phyloP scores from a whole-genome alignment of 805 yeast species.

The Phaffomyces thermotolerans region DNA sequence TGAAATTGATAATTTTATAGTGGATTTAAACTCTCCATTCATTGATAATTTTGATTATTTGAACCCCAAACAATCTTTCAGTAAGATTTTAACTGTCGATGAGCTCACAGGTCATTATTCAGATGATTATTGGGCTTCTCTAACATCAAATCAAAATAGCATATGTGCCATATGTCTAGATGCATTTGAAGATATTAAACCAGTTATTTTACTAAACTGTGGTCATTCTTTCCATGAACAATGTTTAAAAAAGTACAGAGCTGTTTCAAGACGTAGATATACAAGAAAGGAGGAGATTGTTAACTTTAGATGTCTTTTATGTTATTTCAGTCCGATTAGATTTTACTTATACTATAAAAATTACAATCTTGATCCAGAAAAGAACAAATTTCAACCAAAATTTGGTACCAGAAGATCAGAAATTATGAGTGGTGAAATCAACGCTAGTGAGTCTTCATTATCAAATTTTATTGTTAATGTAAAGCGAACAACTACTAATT shows the following conservation, averaged over 20 bases:
- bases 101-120: background rate
- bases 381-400: background rate
- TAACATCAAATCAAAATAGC: background rate
- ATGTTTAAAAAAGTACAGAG: background rate
- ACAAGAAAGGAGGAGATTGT: background rate
- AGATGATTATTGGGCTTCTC: no score
- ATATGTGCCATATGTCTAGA: background rate
- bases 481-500: no score
- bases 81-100: background rate
- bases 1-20: conserved; percentile 1
- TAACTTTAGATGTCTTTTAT: conserved; percentile 4
- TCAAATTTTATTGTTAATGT: no score
- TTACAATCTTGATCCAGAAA: background rate
- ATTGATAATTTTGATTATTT: conserved; percentile 1
- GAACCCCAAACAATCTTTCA: background rate
- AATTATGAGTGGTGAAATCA: background rate
- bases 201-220: background rate
- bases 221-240: background rate
- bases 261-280: background rate
- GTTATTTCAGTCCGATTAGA: conserved; percentile 1
- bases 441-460: no score
- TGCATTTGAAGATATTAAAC: background rate
- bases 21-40: background rate
- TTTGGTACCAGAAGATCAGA: background rate
- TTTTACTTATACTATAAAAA: conserved; percentile 4